A percentile compares a stretch with the other conserved stretches of the same genome.
Evolutionary conservation across 371 early-diverging fungal genomes (phyloP).

Genomic region (Mortierella sp.): DNA sequence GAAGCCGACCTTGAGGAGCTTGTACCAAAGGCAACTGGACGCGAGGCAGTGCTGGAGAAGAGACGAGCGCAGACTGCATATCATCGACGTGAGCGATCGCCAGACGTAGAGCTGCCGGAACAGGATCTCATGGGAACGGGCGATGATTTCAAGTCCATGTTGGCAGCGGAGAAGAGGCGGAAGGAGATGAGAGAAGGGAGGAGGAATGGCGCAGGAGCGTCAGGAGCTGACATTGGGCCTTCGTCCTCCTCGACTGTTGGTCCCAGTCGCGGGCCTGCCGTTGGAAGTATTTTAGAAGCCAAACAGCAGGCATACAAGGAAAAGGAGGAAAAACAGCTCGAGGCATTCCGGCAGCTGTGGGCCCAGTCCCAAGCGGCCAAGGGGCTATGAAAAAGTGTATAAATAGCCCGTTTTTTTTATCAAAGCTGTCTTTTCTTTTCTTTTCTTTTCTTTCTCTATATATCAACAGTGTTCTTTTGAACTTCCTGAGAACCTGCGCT

Average conservation of each 20-base stretch:
- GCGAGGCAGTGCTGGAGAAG: constrained; percentile 79
- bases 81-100: constrained; percentile 76
- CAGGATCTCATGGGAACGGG: constrained; percentile 74
- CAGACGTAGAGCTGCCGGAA: constrained; percentile 82
- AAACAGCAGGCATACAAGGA: constrained; percentile 56
- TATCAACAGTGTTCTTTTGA: constrained; percentile 1
- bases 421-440: background rate
- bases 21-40: constrained; percentile 84
- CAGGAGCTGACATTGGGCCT: background rate
- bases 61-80: constrained; percentile 70
- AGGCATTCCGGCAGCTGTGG: constrained; percentile 56
- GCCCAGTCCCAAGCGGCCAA: constrained; percentile 48
- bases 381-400: constrained; percentile 15
- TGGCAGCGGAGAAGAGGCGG: constrained; percentile 62
- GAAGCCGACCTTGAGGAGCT: constrained; percentile 83
- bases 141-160: constrained; percentile 66
- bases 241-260: background rate
- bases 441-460: constrained; percentile 3
- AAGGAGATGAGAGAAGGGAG: constrained; percentile 62
- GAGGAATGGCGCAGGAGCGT: constrained; percentile 19
- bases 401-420: background rate
- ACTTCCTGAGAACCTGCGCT: background rate
- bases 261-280: constrained; percentile 7
- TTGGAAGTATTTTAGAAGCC: constrained; percentile 13
- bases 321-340: constrained; percentile 59